Conservation (phyloP, 2,329 filamentous ascomycete species). For the Sclerotinia minor region DNA sequence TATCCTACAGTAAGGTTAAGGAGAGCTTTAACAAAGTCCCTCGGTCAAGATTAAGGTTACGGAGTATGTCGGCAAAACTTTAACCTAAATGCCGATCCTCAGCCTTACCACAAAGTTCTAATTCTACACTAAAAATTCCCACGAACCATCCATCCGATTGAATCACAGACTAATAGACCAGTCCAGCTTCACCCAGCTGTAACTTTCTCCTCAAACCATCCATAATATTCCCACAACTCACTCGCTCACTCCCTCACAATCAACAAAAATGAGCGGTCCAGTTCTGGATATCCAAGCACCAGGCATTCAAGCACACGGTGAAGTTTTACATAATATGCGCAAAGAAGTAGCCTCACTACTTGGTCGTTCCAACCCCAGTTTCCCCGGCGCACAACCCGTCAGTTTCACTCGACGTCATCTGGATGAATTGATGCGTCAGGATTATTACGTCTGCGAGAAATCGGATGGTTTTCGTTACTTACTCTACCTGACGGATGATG, state of each 20-base stretch:
- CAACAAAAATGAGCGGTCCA: slow-evolving; percentile 31
- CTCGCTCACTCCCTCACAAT: neutral
- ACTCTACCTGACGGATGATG: slow-evolving; percentile 77
- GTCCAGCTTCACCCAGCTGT: neutral
- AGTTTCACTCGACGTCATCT: slow-evolving; percentile 84
- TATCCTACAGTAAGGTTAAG: no score
- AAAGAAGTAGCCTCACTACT: slow-evolving; percentile 74
- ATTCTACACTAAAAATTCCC: slow-evolving; percentile 13
- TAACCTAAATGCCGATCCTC: slow-evolving; percentile 21
- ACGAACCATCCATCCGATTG: neutral
- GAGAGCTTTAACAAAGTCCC: no score
- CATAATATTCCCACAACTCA: neutral
- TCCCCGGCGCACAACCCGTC: slow-evolving; percentile 92
- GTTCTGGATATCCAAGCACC: slow-evolving; percentile 52
- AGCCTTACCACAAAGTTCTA: slow-evolving; percentile 11
- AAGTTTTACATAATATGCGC: slow-evolving; percentile 63
- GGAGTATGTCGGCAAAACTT: slow-evolving; percentile 6
- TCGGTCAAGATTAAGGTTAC: no score
- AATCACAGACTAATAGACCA: neutral
- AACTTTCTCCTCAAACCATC: neutral
- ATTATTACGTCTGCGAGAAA: slow-evolving; percentile 99
- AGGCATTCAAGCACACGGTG: slow-evolving; percentile 64
- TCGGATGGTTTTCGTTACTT: slow-evolving; percentile 94
- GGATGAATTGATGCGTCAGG: slow-evolving; percentile 74
- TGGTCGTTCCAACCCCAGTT: slow-evolving; percentile 64